These are phyloP conservation scores for Yueomyces sp. DNA, from an alignment of 805 yeast genomes.

Conservation along the genomic window DNA sequence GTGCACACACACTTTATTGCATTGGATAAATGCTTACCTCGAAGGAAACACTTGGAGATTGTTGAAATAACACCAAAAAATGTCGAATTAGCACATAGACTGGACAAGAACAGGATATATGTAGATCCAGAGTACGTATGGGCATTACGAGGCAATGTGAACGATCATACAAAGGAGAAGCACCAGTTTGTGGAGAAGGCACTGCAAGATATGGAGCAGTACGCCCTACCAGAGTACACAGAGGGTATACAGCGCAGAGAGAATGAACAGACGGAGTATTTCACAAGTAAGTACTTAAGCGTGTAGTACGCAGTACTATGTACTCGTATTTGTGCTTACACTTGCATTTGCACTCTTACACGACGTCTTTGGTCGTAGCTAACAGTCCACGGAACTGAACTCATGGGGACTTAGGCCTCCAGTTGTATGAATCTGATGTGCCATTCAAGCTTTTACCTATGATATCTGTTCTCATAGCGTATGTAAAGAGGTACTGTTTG, in stretches of 20 bases:
- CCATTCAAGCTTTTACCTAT: no score
- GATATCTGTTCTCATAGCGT: no score
- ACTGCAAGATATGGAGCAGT: neutral
- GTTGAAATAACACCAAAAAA: slow-evolving; percentile 27
- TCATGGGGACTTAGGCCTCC: no score
- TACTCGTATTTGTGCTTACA: no score
- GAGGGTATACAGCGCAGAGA: neutral
- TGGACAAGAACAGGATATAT: neutral
- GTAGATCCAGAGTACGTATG: neutral
- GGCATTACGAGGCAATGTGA: neutral
- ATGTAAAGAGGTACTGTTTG: no score
- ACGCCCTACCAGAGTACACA: neutral
- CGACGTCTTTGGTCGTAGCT: no score
- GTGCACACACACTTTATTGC: slow-evolving; percentile 48
- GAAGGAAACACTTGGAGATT: slow-evolving; percentile 43
- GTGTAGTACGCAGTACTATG: neutral
- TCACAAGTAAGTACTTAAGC: neutral
- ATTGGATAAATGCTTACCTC: slow-evolving; percentile 70
- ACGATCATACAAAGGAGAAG: neutral
- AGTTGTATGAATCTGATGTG: no score
- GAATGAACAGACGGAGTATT: neutral
- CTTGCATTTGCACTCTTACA: no score
- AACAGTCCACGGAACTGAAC: no score
- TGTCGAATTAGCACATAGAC: neutral
- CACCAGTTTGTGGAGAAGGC: neutral